Conservation (phyloP, 139 green algal genomes). For the Chlamydomonas applanata region DNA sequence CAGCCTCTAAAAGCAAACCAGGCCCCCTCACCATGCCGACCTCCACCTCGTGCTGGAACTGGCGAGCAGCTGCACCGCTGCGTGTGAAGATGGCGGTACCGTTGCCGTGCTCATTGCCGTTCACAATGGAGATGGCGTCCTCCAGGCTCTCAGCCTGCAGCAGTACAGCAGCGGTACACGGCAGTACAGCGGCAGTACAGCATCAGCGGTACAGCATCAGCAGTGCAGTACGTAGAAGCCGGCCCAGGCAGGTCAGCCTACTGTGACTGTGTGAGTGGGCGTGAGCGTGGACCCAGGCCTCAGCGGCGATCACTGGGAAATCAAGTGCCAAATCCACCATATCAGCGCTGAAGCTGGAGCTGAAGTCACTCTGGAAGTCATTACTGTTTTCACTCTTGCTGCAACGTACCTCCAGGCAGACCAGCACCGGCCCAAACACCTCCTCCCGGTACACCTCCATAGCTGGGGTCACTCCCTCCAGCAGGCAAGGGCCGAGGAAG, state of each 20-base stretch:
- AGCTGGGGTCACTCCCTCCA: slow-evolving; percentile 70
- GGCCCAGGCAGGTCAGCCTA: not conserved
- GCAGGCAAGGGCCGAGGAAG: slow-evolving; percentile 90
- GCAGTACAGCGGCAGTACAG: not conserved
- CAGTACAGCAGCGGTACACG: not conserved
- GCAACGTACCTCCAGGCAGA: slow-evolving; percentile 73
- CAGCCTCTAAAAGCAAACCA: not conserved
- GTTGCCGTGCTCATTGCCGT: slow-evolving; percentile 91
- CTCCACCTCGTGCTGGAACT: slow-evolving; percentile 73
- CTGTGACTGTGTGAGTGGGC: not conserved
- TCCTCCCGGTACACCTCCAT: slow-evolving; percentile 93
- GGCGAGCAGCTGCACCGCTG: slow-evolving; percentile 73
- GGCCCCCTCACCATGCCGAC: slow-evolving; percentile 23
- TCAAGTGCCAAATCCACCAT: too few species aligned
- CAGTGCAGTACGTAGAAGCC: not conserved
- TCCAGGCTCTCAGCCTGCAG: slow-evolving; percentile 11
- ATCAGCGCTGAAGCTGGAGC: too few species aligned
- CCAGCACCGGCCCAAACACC: slow-evolving; percentile 95
- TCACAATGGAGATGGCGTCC: slow-evolving; percentile 79
- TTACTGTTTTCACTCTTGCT: too few species aligned
- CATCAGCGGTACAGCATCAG: not conserved
- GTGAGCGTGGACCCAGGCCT: too few species aligned
- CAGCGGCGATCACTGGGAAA: too few species aligned
- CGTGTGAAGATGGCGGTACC: slow-evolving; percentile 92
- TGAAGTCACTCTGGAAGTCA: too few species aligned